Percentiles rank a stretch among this genome's conserved stretches.
Evolutionary conservation across 139 green algal species (phyloP).

Genomic region (Chlamydomonas schloesseri): DNA sequence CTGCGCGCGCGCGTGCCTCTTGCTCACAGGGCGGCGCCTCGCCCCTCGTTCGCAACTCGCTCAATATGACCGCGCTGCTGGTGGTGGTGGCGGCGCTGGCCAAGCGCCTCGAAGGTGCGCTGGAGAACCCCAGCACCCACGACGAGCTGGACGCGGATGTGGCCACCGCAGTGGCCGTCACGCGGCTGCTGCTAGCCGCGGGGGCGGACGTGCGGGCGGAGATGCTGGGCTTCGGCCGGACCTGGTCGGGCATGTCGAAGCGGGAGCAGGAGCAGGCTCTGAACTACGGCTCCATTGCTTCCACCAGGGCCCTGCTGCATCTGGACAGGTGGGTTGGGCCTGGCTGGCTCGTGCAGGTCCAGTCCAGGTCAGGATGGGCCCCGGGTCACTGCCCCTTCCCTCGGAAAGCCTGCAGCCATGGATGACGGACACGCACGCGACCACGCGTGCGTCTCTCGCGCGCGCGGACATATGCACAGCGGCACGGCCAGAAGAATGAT

Average conservation of each 20-base stretch:
- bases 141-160: background rate
- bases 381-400: too few species aligned
- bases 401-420: too few species aligned
- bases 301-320: background rate
- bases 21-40: slow-evolving; percentile 1
- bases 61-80: slow-evolving; percentile 31
- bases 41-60: slow-evolving; percentile 9
- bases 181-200: background rate
- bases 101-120: background rate
- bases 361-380: background rate
- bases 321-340: background rate
- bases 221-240: background rate
- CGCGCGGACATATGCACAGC: too few species aligned
- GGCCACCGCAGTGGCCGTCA: too few species aligned
- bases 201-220: background rate
- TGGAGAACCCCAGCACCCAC: background rate
- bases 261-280: background rate
- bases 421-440: too few species aligned
- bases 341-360: background rate
- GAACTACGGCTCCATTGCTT: background rate
- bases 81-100: background rate
- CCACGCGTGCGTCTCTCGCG: too few species aligned
- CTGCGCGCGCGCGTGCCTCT: background rate
- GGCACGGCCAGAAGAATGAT: too few species aligned
- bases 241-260: background rate